These are phyloP conservation scores for Crithidia bombi DNA, from an alignment of 208 protist species.

Conservation along the genomic window DNA sequence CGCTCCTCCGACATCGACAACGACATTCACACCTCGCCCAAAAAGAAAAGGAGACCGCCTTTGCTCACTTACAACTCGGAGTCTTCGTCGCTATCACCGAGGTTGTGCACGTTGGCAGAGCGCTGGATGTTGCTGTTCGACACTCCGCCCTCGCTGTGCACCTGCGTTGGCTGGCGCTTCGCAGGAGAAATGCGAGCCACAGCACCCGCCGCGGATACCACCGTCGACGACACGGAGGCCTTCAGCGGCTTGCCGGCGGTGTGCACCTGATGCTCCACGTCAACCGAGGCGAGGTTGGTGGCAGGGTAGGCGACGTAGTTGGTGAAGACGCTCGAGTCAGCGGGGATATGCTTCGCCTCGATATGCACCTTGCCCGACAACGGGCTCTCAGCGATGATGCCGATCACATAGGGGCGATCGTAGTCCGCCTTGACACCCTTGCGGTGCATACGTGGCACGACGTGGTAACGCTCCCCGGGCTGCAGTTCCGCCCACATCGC, in stretches of 20 bases:
- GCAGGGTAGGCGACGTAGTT: constrained; percentile 46
- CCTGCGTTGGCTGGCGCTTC: constrained; percentile 6
- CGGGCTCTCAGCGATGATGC: constrained; percentile 34
- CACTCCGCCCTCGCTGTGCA: constrained; percentile 3
- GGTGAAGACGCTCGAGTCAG: constrained; percentile 43
- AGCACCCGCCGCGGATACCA: constrained; percentile 8
- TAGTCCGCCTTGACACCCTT: constrained; percentile 47
- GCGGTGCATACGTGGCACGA: constrained; percentile 69
- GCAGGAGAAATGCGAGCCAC: background rate
- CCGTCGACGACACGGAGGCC: constrained; percentile 14
- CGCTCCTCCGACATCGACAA: no score
- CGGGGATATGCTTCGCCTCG: constrained; percentile 42
- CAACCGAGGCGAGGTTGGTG: constrained; percentile 14
- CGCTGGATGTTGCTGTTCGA: constrained; percentile 9
- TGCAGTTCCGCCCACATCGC: constrained; percentile 61
- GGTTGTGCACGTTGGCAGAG: background rate
- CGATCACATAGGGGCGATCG: constrained; percentile 53
- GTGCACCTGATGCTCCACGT: constrained; percentile 54
- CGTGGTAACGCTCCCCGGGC: constrained; percentile 56
- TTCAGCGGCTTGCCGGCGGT: constrained; percentile 18
- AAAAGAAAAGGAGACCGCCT: background rate
- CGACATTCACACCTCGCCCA: background rate
- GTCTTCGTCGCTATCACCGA: constrained; percentile 23
- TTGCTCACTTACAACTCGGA: constrained; percentile 7
- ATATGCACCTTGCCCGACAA: constrained; percentile 50